Evolutionary conservation across 306 rosid genomes (phyloP).

Genomic region (Quercus glauca): DNA sequence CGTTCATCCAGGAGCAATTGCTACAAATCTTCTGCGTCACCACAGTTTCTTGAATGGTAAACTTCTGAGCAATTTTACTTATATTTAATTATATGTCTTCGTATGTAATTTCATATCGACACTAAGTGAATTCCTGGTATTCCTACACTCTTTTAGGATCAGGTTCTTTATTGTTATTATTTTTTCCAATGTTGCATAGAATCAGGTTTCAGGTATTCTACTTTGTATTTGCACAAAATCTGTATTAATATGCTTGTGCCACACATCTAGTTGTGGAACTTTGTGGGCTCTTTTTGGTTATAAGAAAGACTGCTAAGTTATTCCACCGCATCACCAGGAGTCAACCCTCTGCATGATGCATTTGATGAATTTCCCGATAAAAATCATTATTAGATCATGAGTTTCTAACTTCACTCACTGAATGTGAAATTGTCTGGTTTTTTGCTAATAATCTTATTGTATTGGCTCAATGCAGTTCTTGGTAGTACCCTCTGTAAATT

Average conservation of each 20-base stretch:
- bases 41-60: conserved; percentile 53
- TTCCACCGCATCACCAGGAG: not conserved
- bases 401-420: not conserved
- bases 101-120: conserved; percentile 7
- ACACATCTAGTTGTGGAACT: not conserved
- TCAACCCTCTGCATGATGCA: not conserved
- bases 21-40: conserved; percentile 59
- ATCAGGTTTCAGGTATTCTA: not conserved
- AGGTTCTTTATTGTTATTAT: not conserved
- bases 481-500: conserved; percentile 38
- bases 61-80: not conserved
- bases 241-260: not conserved
- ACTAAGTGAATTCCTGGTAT: not conserved
- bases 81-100: not conserved
- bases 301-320: not conserved
- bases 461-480: conserved; percentile 46
- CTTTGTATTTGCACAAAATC: conserved; percentile 1
- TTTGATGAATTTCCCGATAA: not conserved
- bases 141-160: not conserved
- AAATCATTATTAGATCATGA: not conserved
- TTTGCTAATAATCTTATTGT: conserved; percentile 11
- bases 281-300: not conserved
- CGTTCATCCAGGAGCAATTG: conserved; percentile 77
- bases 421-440: not conserved
- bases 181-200: no score